phyloP scores from a whole-genome alignment of 352 stramenopile species.

The Globisporangium nagaii region DNA sequence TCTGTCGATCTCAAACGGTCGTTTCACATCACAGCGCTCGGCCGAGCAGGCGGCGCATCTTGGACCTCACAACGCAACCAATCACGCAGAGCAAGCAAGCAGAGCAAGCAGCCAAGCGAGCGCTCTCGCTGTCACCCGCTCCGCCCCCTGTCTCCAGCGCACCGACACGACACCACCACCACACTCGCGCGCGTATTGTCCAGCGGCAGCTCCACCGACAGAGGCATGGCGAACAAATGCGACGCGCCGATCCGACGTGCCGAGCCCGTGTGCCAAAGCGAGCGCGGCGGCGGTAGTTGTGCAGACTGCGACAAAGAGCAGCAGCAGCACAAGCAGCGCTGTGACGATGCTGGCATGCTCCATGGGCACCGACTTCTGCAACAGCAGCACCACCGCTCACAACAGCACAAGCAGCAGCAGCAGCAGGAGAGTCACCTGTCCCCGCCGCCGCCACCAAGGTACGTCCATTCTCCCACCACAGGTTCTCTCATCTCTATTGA shows the following conservation, averaged over 20 bases:
- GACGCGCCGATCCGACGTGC: not conserved
- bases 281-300: too few species aligned
- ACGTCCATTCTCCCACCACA: not conserved
- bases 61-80: too few species aligned
- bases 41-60: too few species aligned
- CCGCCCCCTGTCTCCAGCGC: not conserved
- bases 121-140: not conserved
- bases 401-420: not conserved
- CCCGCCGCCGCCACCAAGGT: not conserved
- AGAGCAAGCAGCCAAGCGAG: too few species aligned
- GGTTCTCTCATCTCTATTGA: too few species aligned
- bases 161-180: not conserved
- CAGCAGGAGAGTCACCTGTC: slow-evolving; percentile 1
- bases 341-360: not conserved
- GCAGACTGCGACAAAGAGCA: not conserved
- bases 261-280: slow-evolving; percentile 5
- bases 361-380: not conserved
- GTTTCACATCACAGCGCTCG: slow-evolving; percentile 1
- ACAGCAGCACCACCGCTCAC: not conserved
- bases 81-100: not conserved
- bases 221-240: slow-evolving; percentile 1
- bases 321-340: not conserved
- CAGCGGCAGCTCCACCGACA: not conserved
- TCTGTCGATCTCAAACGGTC: slow-evolving; percentile 4
- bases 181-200: not conserved